Conservation (phyloP, 2,329 filamentous ascomycete species). For the Calonectria hawksworthii region DNA sequence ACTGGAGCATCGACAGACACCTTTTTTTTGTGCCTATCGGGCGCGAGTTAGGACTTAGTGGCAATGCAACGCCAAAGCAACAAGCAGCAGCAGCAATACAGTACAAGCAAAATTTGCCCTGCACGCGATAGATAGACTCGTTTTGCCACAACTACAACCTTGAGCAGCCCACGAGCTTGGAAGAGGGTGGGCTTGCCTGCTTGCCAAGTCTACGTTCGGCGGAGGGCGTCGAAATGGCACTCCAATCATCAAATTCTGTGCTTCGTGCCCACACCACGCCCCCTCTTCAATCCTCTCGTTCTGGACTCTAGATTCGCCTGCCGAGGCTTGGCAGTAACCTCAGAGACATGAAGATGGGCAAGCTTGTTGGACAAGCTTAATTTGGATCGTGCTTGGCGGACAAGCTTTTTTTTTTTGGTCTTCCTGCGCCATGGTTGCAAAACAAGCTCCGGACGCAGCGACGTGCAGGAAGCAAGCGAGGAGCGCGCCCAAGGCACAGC, state of each 20-base stretch:
- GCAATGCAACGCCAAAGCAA: constrained; percentile 13
- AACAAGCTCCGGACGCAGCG: constrained; percentile 23
- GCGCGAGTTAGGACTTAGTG: neutral
- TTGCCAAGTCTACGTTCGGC: neutral
- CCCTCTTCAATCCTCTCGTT: neutral
- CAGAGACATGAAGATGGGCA: constrained; percentile 4
- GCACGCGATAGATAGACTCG: neutral
- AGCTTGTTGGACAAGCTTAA: constrained; percentile 32
- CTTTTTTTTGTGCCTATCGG: neutral
- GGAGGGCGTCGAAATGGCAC: neutral
- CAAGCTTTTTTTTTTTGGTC: neutral
- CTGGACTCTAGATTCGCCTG: neutral
- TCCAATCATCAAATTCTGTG: neutral
- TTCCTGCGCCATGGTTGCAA: neutral
- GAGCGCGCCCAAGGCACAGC: neutral
- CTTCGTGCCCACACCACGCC: neutral
- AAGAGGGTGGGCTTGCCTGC: neutral
- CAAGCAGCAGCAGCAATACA: neutral
- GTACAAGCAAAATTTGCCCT: neutral
- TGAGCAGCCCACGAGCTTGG: neutral
- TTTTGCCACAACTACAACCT: constrained; percentile 8
- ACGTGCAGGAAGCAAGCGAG: constrained; percentile 20
- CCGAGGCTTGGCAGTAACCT: constrained; percentile 25
- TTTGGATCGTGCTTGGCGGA: constrained; percentile 24
- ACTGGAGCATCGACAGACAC: neutral